These are phyloP conservation scores for Pythium myriotylum DNA, from an alignment of 352 stramenopile genomes.

Conservation along the genomic window DNA sequence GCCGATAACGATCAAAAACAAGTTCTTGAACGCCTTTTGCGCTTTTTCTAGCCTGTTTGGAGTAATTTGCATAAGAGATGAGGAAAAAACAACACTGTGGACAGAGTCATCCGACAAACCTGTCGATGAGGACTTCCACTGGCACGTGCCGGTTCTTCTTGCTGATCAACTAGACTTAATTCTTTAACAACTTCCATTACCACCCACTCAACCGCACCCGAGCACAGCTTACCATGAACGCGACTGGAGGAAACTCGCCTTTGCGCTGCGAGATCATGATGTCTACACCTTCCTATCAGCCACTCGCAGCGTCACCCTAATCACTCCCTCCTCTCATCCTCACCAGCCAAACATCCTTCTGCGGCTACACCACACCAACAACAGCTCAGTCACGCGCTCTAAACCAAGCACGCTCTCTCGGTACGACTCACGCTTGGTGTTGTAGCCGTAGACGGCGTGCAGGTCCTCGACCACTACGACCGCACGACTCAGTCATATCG, in stretches of 20 bases:
- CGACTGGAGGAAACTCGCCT: constrained; percentile 62
- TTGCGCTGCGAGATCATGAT: constrained; percentile 81
- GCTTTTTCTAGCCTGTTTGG: constrained; percentile 41
- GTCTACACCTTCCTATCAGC: constrained; percentile 42
- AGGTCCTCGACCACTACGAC: constrained; percentile 58
- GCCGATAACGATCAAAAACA: constrained; percentile 53
- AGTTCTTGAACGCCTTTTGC: constrained; percentile 60
- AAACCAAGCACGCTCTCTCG: not conserved
- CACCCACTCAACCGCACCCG: no score
- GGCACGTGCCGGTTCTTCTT: constrained; percentile 39
- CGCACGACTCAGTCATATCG: not conserved
- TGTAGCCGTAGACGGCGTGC: constrained; percentile 53
- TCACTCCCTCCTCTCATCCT: no score
- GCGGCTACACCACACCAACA: constrained; percentile 25
- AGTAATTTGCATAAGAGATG: no score
- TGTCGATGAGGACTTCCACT: constrained; percentile 45
- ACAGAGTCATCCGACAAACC: no score
- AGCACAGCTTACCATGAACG: constrained; percentile 53
- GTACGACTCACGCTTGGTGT: constrained; percentile 37
- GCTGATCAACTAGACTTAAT: constrained; percentile 38
- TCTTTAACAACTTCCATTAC: not conserved
- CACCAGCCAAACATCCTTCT: constrained; percentile 57
- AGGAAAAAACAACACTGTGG: no score
- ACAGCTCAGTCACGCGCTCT: not conserved
- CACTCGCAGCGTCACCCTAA: no score